Conservation (phyloP, 73 alveolate species). For the Paramecium octaurelia region DNA sequence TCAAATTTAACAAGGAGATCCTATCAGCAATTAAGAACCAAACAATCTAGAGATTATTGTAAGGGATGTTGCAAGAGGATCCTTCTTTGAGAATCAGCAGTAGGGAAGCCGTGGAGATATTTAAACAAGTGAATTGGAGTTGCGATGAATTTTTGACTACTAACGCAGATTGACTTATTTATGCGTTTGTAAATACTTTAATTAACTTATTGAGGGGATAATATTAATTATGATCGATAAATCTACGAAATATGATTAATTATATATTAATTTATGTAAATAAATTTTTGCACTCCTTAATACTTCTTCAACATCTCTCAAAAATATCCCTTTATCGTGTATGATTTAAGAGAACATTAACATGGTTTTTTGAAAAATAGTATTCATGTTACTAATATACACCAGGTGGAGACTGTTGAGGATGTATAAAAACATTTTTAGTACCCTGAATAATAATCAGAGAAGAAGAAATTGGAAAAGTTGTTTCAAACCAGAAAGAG, state of each 20-base stretch:
- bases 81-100: background rate
- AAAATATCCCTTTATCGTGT: constrained; percentile 27
- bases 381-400: background rate
- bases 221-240: background rate
- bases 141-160: background rate
- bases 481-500: background rate
- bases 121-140: background rate
- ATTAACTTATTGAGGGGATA: background rate
- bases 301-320: constrained; percentile 6
- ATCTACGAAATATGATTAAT: background rate
- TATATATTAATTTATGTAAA: background rate
- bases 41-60: background rate
- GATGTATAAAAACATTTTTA: background rate
- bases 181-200: background rate
- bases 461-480: background rate
- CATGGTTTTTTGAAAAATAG: constrained; percentile 30
- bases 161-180: background rate
- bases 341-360: constrained; percentile 21
- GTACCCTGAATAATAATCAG: background rate
- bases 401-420: background rate
- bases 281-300: constrained; percentile 11
- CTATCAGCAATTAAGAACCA: background rate
- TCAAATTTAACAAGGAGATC: background rate
- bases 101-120: background rate
- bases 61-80: background rate